These are phyloP conservation scores for Amylocarpus encephaloides DNA, from an alignment of 2,329 filamentous ascomycete species.

Conservation along the genomic window DNA sequence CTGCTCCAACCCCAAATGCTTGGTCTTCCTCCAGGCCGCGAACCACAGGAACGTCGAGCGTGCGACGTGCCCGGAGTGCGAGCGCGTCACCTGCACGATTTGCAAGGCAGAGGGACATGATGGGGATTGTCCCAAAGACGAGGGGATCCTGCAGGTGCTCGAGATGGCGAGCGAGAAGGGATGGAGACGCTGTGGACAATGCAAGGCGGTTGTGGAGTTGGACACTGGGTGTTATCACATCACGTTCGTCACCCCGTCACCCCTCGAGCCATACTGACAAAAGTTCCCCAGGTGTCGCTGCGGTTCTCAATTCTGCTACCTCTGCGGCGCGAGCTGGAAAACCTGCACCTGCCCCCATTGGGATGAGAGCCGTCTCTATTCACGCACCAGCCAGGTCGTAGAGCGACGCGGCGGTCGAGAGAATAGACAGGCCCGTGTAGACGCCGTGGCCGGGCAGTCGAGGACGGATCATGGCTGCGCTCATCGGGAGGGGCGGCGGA, in stretches of 20 bases:
- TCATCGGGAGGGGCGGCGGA: too few species aligned
- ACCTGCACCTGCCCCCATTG: slow-evolving; percentile 36
- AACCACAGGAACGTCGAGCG: slow-evolving; percentile 30
- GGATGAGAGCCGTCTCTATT: slow-evolving; percentile 32
- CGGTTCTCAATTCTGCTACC: slow-evolving; percentile 43
- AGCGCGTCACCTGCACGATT: slow-evolving; percentile 38
- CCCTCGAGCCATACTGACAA: too few species aligned
- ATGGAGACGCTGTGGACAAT: slow-evolving; percentile 47
- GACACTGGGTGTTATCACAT: slow-evolving; percentile 50
- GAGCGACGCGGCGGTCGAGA: slow-evolving; percentile 9
- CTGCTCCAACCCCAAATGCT: slow-evolving; percentile 41
- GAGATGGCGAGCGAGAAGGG: slow-evolving; percentile 35
- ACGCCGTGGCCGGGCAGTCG: background rate
- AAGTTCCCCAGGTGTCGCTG: slow-evolving; percentile 42
- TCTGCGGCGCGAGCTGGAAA: slow-evolving; percentile 39
- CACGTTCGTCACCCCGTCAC: slow-evolving; percentile 37
- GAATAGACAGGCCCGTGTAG: background rate
- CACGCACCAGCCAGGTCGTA: slow-evolving; percentile 32
- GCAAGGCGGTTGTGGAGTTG: slow-evolving; percentile 43
- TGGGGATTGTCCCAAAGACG: slow-evolving; percentile 44
- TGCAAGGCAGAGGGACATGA: slow-evolving; percentile 44
- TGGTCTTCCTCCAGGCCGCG: slow-evolving; percentile 38
- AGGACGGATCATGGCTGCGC: too few species aligned
- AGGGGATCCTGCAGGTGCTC: slow-evolving; percentile 35
- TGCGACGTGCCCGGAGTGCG: slow-evolving; percentile 41